Evolutionary conservation across 169 alveolate species (phyloP).

Genomic region (Neospora caninum): DNA sequence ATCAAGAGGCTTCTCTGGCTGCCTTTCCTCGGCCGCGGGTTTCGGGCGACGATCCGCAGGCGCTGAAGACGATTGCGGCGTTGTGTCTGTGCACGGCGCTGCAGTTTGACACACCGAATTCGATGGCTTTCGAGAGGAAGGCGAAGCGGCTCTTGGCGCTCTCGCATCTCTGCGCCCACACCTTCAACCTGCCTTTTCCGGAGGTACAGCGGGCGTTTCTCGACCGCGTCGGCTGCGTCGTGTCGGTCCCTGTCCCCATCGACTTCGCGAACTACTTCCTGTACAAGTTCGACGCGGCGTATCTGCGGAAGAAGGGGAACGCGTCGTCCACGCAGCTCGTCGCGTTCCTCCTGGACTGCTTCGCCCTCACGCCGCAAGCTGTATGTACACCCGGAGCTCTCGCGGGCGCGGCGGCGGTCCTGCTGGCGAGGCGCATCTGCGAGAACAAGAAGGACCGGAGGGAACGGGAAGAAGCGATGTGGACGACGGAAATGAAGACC

Average conservation of each 20-base stretch:
- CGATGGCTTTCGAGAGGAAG: constrained; percentile 42
- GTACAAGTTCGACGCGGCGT: neutral
- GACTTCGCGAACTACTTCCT: constrained; percentile 54
- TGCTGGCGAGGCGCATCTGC: constrained; percentile 43
- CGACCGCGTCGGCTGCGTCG: constrained; percentile 15
- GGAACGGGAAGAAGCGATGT: neutral
- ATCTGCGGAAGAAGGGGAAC: neutral
- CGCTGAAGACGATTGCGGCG: constrained; percentile 34
- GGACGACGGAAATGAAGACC: neutral
- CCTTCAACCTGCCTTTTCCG: constrained; percentile 13
- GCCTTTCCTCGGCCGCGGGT: neutral
- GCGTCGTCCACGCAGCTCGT: constrained; percentile 8
- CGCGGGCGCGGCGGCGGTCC: constrained; percentile 60
- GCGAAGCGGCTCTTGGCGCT: constrained; percentile 1
- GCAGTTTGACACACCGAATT: constrained; percentile 47
- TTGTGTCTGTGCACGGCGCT: constrained; percentile 36
- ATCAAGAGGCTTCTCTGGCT: neutral
- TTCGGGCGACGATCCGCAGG: constrained; percentile 36
- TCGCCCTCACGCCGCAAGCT: constrained; percentile 35
- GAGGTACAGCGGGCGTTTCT: constrained; percentile 13
- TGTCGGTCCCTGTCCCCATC: constrained; percentile 37
- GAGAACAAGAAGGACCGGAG: neutral
- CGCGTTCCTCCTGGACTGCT: constrained; percentile 48
- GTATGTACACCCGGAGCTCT: constrained; percentile 42
- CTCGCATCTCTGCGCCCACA: neutral